Evolutionary conservation across 2,329 filamentous ascomycete genomes (phyloP).

Genomic region (Bipolaris sorokiniana): DNA sequence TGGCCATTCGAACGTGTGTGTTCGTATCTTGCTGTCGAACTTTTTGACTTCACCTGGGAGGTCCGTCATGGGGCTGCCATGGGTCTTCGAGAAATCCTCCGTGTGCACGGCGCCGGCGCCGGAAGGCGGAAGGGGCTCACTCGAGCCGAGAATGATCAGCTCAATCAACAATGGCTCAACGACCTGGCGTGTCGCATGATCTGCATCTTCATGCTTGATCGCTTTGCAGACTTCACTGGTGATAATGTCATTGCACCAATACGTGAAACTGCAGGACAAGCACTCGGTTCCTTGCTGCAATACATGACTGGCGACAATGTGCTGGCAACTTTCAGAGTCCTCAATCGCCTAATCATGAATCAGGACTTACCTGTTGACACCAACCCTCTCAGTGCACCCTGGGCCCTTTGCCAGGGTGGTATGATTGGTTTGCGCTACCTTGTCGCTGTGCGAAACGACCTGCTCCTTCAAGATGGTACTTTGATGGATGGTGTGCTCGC

Average conservation of each 20-base stretch:
- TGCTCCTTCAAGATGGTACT: slow-evolving; percentile 79
- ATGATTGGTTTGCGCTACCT: slow-evolving; percentile 97
- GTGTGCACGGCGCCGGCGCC: slow-evolving; percentile 88
- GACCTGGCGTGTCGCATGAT: slow-evolving; percentile 94
- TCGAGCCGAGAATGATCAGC: slow-evolving; percentile 73
- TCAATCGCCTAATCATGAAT: slow-evolving; percentile 92
- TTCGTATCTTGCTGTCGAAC: slow-evolving; percentile 89
- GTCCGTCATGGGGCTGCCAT: slow-evolving; percentile 95
- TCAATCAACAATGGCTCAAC: slow-evolving; percentile 88
- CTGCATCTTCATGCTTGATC: slow-evolving; percentile 95
- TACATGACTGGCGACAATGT: slow-evolving; percentile 82
- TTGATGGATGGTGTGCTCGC: slow-evolving; percentile 92
- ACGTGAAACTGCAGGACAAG: slow-evolving; percentile 92
- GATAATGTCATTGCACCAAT: slow-evolving; percentile 97
- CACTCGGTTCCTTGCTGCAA: slow-evolving; percentile 84
- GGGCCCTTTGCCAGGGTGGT: slow-evolving; percentile 96
- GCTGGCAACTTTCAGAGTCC: slow-evolving; percentile 79
- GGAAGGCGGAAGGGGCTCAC: slow-evolving; percentile 76
- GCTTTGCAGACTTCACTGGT: slow-evolving; percentile 96
- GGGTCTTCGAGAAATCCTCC: slow-evolving; percentile 87
- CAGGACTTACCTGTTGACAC: slow-evolving; percentile 63
- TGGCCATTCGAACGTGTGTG: slow-evolving; percentile 96
- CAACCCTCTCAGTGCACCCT: slow-evolving; percentile 69
- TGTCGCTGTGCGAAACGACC: slow-evolving; percentile 90
- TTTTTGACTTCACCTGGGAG: slow-evolving; percentile 95